Conservation (phyloP, 169 alveolate genomes). For the Plasmodium inui region DNA sequence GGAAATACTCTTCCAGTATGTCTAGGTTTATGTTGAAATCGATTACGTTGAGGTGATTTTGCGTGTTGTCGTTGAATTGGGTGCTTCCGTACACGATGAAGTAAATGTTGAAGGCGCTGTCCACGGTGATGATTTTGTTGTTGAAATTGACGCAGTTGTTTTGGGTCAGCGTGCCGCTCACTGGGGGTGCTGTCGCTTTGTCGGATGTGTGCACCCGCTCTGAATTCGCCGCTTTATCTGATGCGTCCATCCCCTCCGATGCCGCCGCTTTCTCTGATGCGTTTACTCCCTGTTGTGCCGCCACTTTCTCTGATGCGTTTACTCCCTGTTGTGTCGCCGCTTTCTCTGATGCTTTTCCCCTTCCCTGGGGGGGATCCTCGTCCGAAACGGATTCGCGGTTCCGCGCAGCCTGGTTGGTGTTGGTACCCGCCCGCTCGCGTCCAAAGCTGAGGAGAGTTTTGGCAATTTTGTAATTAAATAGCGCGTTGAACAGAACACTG, state of each 20-base stretch:
- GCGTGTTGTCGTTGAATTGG: conserved; percentile 49
- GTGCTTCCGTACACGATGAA: conserved; percentile 51
- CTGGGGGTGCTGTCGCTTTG: background rate
- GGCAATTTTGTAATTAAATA: conserved; percentile 46
- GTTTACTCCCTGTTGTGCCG: background rate
- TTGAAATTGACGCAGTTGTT: conserved; percentile 59
- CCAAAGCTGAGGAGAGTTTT: conserved; percentile 19
- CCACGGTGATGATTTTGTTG: conserved; percentile 47
- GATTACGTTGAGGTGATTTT: conserved; percentile 35
- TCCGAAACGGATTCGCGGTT: background rate
- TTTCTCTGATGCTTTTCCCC: background rate
- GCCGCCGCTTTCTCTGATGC: background rate
- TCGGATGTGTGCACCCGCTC: background rate
- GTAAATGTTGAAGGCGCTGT: conserved; percentile 32
- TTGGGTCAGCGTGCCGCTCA: background rate
- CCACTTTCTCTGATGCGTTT: background rate
- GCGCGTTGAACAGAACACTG: conserved; percentile 42
- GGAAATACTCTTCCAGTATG: conserved; percentile 67
- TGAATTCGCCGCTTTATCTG: no score
- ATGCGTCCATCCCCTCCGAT: background rate
- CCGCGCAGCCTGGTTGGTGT: background rate
- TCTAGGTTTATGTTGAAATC: conserved; percentile 53
- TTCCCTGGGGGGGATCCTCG: background rate
- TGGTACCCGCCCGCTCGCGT: background rate
- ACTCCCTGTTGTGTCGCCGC: background rate